A percentile compares a stretch with the other conserved stretches of the same genome.
Evolutionary conservation across 805 yeast genomes (phyloP).

Genomic region (Cyberlindnera xishuangbannaensis): DNA sequence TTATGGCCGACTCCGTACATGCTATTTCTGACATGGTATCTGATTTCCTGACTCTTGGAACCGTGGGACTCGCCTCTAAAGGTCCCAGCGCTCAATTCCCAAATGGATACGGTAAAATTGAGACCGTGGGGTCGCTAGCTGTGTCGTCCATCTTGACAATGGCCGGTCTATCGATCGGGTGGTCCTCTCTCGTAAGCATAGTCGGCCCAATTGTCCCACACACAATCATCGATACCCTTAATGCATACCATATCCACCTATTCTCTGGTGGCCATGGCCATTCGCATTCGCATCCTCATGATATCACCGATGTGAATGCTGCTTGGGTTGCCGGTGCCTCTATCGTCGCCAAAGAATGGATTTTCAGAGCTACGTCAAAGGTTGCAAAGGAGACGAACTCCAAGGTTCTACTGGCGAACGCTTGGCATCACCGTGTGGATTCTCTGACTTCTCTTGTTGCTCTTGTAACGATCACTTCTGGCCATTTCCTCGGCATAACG

Average conservation of each 20-base stretch:
- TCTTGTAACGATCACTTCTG: conserved; percentile 77
- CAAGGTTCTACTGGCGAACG: conserved; percentile 89
- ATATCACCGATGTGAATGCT: conserved; percentile 73
- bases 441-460: conserved; percentile 91
- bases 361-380: conserved; percentile 74
- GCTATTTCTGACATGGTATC: conserved; percentile 87
- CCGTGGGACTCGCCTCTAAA: conserved; percentile 71
- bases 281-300: conserved; percentile 27
- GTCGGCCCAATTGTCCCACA: conserved; percentile 65
- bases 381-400: conserved; percentile 77
- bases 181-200: conserved; percentile 68
- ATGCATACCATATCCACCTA: conserved; percentile 46
- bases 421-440: conserved; percentile 98
- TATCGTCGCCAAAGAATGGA: conserved; percentile 80
- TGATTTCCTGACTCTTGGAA: conserved; percentile 82
- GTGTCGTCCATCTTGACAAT: conserved; percentile 77
- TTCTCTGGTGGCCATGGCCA: conserved; percentile 32
- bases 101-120: conserved; percentile 87
- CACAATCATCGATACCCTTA: conserved; percentile 47
- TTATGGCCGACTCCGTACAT: conserved; percentile 92
- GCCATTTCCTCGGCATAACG: conserved; percentile 67
- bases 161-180: conserved; percentile 90
- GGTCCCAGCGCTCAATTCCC: conserved; percentile 62
- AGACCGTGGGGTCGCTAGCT: conserved; percentile 84
- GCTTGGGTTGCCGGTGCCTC: conserved; percentile 95